Base-by-base conservation (phyloP, 2,329 filamentous ascomycete species). In the Hymenoscyphus repandus region DNA sequence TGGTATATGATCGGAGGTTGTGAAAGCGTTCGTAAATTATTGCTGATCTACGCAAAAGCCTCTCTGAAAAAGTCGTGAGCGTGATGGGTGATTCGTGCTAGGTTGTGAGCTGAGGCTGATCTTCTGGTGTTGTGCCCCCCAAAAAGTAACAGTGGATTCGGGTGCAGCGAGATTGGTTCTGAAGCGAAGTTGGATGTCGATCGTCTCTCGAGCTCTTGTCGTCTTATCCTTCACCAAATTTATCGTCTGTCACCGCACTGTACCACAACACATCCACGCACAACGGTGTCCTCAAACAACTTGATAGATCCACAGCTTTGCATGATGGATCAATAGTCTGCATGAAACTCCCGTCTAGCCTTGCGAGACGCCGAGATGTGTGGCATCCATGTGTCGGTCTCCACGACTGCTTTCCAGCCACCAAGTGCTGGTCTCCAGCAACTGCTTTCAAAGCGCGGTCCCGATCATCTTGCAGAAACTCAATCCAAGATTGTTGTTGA, bases 381-480 rank as follows among this genome's bases (percentile, higher is more conserved):
- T 64, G 81, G 81, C 55, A 84, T 84, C 47, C 73, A 83, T 64
- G 74, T 71, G 33, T 66, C 69, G 37, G 70, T 84, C 47, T 75
- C 74, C 17, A 62, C 64, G 30, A 52, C 61, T 42, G 56, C 45
- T 37, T 55, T 61, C 15, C 61, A 67, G 17, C 62, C 59, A 1
- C 53, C 67, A 18, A 65, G 70, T 17, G 51, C 62, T 10, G 65
- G 69, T 1, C 62, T 83, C n/a, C 66, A 67, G 50, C 62, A 66
- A 36, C 66, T 74, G 15, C 72, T 85, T 18, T 69, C 68, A 55
- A 82, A 75, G 33, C 77, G 82, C 58, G 82, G 80, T 1, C 82
- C 80, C 1, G 82, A 85, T 61, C 74, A 83, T 62, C 63, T 75
- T 20, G 79, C 77, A 34, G 70, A 73, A 30, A 64, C 70, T 17